Conservation (phyloP, 345 rosid genomes). For the Aquilaria yunnanensis region DNA sequence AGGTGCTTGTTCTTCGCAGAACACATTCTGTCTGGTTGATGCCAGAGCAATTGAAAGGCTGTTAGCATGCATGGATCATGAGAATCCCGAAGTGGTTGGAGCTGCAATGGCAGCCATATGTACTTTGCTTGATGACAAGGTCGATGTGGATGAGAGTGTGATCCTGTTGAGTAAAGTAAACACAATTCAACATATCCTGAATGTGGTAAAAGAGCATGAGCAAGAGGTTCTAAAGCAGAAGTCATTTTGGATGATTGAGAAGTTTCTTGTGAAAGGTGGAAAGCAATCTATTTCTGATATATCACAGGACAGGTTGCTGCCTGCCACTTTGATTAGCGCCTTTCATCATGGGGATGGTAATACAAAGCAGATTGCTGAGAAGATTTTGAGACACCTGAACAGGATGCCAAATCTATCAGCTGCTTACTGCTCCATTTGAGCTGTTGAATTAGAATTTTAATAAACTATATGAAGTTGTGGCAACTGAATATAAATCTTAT, state of each 20-base stretch:
- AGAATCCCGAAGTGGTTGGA: slow-evolving; percentile 65
- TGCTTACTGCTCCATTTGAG: slow-evolving; percentile 12
- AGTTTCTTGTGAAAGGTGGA: slow-evolving; percentile 64
- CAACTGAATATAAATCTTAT: no score
- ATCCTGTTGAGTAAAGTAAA: slow-evolving; percentile 49
- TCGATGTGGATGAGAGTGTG: slow-evolving; percentile 68
- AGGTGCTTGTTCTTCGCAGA: slow-evolving; percentile 75
- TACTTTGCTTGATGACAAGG: slow-evolving; percentile 77
- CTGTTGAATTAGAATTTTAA: no score
- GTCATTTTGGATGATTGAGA: slow-evolving; percentile 82
- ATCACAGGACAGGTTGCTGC: slow-evolving; percentile 63
- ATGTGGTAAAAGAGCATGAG: slow-evolving; percentile 60
- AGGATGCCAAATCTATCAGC: slow-evolving; percentile 53
- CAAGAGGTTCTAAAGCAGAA: slow-evolving; percentile 67
- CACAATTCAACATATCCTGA: slow-evolving; percentile 45
- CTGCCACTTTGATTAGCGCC: slow-evolving; percentile 58
- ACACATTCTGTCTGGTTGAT: slow-evolving; percentile 82
- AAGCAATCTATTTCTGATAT: slow-evolving; percentile 45
- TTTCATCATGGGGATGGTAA: slow-evolving; percentile 71
- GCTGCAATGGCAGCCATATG: slow-evolving; percentile 78
- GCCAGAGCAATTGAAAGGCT: slow-evolving; percentile 74
- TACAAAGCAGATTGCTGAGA: slow-evolving; percentile 84
- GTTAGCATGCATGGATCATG: slow-evolving; percentile 67
- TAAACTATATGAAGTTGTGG: no score
- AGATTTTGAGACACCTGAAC: slow-evolving; percentile 64